These are phyloP conservation scores for Hypsizygus marmoreus DNA, from an alignment of 768 basidiomycete genomes.

Conservation along the genomic window DNA sequence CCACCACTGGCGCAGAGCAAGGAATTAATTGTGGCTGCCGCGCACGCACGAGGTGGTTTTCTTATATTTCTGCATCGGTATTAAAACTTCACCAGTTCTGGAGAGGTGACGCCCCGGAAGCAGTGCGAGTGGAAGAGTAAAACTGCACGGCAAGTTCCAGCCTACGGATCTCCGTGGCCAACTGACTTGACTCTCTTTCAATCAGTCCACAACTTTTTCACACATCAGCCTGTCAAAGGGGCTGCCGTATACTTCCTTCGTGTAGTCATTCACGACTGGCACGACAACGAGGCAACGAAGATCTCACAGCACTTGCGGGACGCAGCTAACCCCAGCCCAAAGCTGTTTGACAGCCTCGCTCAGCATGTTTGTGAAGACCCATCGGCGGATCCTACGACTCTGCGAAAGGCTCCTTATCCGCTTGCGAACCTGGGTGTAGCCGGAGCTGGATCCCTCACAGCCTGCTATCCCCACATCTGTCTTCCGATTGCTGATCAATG, in stretches of 20 bases:
- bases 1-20: neutral
- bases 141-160: too few relatives aligned
- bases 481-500: too few relatives aligned
- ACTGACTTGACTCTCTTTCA: too few relatives aligned
- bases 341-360: constrained; percentile 25
- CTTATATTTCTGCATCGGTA: too few relatives aligned
- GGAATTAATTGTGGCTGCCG: constrained; percentile 3
- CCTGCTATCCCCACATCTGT: constrained; percentile 15
- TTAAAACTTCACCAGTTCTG: too few relatives aligned
- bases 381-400: neutral
- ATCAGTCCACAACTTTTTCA: constrained; percentile 33
- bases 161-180: too few relatives aligned
- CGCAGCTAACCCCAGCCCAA: constrained; percentile 22
- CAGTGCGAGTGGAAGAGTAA: too few relatives aligned
- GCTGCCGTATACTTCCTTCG: constrained; percentile 30
- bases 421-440: constrained; percentile 27
- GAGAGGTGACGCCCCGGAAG: too few relatives aligned
- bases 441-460: constrained; percentile 15
- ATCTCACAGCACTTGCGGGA: constrained; percentile 26
- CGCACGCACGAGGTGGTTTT: too few relatives aligned
- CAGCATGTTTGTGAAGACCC: constrained; percentile 18
- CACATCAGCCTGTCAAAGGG: constrained; percentile 26
- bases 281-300: constrained; percentile 19
- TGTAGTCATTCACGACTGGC: constrained; percentile 34
- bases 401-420: constrained; percentile 23